Conservation (phyloP, 2,329 filamentous ascomycete genomes). For the Oidium heveae region DNA sequence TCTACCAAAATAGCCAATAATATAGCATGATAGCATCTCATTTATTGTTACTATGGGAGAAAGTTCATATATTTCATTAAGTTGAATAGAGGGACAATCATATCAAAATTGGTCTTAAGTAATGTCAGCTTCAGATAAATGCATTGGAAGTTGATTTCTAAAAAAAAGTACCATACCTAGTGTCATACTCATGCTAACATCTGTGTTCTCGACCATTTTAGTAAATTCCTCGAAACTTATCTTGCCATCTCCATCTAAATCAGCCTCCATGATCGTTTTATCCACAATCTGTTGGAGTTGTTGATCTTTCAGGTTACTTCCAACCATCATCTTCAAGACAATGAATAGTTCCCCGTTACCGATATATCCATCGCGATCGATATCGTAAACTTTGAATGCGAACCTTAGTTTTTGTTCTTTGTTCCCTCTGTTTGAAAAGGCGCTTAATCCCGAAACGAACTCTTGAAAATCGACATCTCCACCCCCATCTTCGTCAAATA, state of each 20-base stretch:
- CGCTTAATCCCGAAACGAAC: too few species aligned
- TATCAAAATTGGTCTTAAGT: too few species aligned
- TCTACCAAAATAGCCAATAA: too few species aligned
- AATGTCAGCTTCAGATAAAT: too few species aligned
- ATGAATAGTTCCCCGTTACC: conserved; percentile 98
- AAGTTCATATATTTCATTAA: too few species aligned
- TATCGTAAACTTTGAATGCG: conserved; percentile 98
- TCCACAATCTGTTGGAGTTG: conserved; percentile 98
- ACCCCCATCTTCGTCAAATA: too few species aligned
- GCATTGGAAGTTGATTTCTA: too few species aligned
- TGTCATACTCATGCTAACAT: conserved; percentile 52
- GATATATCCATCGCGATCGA: conserved; percentile 94
- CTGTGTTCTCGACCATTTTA: conserved; percentile 94
- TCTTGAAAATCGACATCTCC: too few species aligned
- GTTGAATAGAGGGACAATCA: too few species aligned
- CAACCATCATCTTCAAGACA: conserved; percentile 99
- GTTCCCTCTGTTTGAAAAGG: conserved; percentile 94
- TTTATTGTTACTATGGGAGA: too few species aligned
- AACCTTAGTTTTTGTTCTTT: conserved; percentile 97
- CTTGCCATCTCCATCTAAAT: conserved; percentile 85
- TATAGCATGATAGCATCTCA: too few species aligned
- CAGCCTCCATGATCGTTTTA: conserved; percentile 99
- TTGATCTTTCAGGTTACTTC: conserved; percentile 95
- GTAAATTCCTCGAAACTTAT: conserved; percentile 98
- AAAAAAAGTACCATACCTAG: too few species aligned